A percentile compares a stretch with the other conserved stretches of the same genome.
These are phyloP conservation scores for Botrytis sinoallii DNA, from an alignment of 2,329 filamentous ascomycete genomes.

Conservation along the genomic window DNA sequence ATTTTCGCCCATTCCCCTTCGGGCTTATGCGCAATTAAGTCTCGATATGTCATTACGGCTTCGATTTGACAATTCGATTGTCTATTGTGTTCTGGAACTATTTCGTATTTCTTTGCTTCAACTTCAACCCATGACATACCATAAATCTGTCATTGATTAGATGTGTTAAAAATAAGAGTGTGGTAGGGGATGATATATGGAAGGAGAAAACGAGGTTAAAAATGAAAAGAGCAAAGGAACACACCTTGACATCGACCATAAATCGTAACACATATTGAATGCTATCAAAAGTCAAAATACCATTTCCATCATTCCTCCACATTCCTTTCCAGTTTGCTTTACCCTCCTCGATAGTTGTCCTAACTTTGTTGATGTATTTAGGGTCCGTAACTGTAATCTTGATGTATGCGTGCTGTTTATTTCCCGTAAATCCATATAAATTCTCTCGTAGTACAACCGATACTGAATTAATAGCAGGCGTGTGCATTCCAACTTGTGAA, in stretches of 20 bases:
- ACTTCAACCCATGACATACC: slow-evolving; percentile 99
- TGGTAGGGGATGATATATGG: background rate
- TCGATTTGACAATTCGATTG: slow-evolving; percentile 98
- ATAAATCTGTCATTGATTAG: slow-evolving; percentile 55
- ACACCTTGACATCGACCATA: slow-evolving; percentile 92
- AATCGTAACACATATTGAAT: slow-evolving; percentile 94
- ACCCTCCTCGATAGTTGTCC: slow-evolving; percentile 70
- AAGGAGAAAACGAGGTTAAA: background rate
- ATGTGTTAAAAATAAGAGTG: background rate
- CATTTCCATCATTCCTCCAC: slow-evolving; percentile 70
- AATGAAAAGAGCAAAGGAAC: slow-evolving; percentile 21
- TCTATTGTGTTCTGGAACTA: slow-evolving; percentile 62
- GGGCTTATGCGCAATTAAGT: slow-evolving; percentile 82
- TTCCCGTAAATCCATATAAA: slow-evolving; percentile 91
- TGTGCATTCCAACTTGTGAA: slow-evolving; percentile 68
- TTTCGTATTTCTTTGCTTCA: slow-evolving; percentile 67
- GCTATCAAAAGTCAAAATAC: slow-evolving; percentile 89
- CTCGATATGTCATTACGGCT: slow-evolving; percentile 75
- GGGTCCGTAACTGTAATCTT: slow-evolving; percentile 93
- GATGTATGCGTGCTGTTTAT: slow-evolving; percentile 84
- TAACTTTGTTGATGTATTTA: slow-evolving; percentile 74
- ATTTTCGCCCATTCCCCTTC: slow-evolving; percentile 98
- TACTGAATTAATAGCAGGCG: slow-evolving; percentile 74
- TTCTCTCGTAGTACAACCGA: slow-evolving; percentile 82
- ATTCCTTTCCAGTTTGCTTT: slow-evolving; percentile 85